Base-by-base conservation (phyloP, 2,329 filamentous ascomycete species). In the Penicillium crustosum region DNA sequence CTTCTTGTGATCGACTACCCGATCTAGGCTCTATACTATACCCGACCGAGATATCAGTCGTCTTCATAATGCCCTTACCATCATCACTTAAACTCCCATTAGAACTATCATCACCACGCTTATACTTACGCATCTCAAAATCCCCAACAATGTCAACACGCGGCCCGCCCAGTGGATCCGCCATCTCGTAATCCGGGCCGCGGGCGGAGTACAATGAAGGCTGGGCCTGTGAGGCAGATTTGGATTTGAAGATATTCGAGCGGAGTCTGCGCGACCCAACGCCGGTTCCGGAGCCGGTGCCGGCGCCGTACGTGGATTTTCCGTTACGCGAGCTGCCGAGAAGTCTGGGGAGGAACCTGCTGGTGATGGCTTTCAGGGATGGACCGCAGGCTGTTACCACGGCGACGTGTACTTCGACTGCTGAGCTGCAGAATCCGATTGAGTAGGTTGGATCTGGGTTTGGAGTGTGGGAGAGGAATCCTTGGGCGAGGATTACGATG, bases 381-480 rank as follows among this genome's bases (percentile, higher is more conserved):
- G 70, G 68, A 0, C 52, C 70, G 35, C 67, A 73, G 17, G 69
- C 70, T n/a, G 68, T 61, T 12, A 73, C 54, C 7, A 72, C 64
- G 5, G 69, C 70, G 13, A 70, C 56, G 21, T 70, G 65, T 33
- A 68, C 63, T 60, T 73, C 70, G n/a, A 73, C 53, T 17, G 64
- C 65, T 3, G 70, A 72, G 27, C 65, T 66, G 51, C 60, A 65
- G 60, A 72, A 72, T 35, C 64, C 63, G 42, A 73, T 67, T 12
- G 36, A 44, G 52, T 68, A 71, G 29, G 63, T 70, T 13, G 58
- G 51, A 39, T 71, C 68, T 8, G 44, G 39, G 19, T 52, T 42
- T 6, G 31, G 6, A 4, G 27, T 43, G 1, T 49, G 27, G 7
- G 59, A 44, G 33, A 66, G 57, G 54, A 66, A 66, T 23, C 33